Evolutionary conservation across 1,284 basidiomycete species (phyloP).

Genomic region (Chalciporus piperatoides): DNA sequence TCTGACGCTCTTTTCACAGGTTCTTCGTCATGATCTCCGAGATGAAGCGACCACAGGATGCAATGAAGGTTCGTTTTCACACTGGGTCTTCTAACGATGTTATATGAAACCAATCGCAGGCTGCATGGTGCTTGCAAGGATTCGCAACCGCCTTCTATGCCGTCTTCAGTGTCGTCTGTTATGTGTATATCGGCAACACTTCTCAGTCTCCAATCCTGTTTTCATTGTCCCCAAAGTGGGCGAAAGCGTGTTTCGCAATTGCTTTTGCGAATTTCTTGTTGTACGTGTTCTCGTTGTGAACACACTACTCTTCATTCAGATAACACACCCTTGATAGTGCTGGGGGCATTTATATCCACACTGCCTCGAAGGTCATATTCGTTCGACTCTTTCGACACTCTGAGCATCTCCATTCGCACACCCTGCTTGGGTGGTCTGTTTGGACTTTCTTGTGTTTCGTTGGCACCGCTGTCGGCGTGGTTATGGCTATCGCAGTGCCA

Average conservation of each 20-base stretch:
- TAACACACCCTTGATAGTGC: conserved; percentile 31
- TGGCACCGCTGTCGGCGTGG: conserved; percentile 45
- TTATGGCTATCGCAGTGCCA: conserved; percentile 53
- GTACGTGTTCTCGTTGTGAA: conserved; percentile 28
- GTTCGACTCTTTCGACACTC: conserved; percentile 57
- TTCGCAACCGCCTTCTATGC: conserved; percentile 50
- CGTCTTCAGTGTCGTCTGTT: conserved; percentile 49
- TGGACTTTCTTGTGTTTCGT: conserved; percentile 50
- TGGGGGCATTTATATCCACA: conserved; percentile 48
- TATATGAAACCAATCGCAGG: conserved; percentile 28
- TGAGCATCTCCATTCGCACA: conserved; percentile 55
- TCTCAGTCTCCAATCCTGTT: conserved; percentile 54
- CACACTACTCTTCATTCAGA: neutral
- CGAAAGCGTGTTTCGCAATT: conserved; percentile 48
- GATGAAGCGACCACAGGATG: conserved; percentile 48
- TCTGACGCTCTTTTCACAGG: conserved; percentile 26
- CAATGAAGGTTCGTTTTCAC: conserved; percentile 46
- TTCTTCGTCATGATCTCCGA: conserved; percentile 58
- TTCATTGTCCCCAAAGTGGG: conserved; percentile 48
- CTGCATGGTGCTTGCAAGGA: conserved; percentile 50
- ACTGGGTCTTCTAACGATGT: neutral
- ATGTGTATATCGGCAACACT: conserved; percentile 56
- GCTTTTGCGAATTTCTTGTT: conserved; percentile 49
- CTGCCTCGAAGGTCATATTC: conserved; percentile 59
- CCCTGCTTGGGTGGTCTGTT: conserved; percentile 52